These are phyloP conservation scores for Dillenia suffruticosa DNA, from an alignment of 164 flowering plant species.

Conservation along the genomic window DNA sequence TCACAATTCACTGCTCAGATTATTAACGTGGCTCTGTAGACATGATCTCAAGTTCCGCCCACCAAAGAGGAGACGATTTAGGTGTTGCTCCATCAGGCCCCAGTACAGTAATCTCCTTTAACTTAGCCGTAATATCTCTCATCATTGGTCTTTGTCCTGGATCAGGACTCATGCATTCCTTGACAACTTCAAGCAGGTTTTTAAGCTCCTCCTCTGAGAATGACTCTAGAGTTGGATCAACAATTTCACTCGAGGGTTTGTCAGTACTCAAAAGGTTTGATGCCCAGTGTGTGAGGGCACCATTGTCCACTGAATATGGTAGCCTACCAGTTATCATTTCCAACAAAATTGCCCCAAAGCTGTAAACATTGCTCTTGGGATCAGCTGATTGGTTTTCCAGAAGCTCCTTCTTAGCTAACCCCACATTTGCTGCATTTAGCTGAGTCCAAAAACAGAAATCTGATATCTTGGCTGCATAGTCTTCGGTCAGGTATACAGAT, in stretches of 20 bases:
- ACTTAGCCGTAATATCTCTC: conserved; percentile 38
- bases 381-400: conserved; percentile 20
- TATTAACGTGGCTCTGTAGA: conserved; percentile 39
- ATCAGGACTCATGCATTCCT: conserved; percentile 43
- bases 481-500: conserved; percentile 61
- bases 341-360: conserved; percentile 55
- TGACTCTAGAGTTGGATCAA: conserved; percentile 55
- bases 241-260: conserved; percentile 27
- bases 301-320: conserved; percentile 27
- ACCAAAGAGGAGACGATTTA: conserved; percentile 69
- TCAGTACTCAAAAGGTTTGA: conserved; percentile 24
- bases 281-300: conserved; percentile 34
- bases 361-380: conserved; percentile 44
- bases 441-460: conserved; percentile 52
- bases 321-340: conserved; percentile 62
- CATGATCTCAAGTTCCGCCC: conserved; percentile 79
- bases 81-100: conserved; percentile 68
- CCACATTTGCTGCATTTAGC: conserved; percentile 26
- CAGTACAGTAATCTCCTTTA: conserved; percentile 58
- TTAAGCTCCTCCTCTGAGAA: conserved; percentile 36
- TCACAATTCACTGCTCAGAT: too few relatives aligned
- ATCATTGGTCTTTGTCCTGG: conserved; percentile 54
- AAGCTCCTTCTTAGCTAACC: conserved; percentile 24
- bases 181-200: conserved; percentile 38
- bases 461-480: conserved; percentile 76